Percentiles rank a stretch among this genome's conserved stretches.
phyloP scores from a whole-genome alignment of 768 basidiomycete species.

The Udeniomyces megalosporus region DNA sequence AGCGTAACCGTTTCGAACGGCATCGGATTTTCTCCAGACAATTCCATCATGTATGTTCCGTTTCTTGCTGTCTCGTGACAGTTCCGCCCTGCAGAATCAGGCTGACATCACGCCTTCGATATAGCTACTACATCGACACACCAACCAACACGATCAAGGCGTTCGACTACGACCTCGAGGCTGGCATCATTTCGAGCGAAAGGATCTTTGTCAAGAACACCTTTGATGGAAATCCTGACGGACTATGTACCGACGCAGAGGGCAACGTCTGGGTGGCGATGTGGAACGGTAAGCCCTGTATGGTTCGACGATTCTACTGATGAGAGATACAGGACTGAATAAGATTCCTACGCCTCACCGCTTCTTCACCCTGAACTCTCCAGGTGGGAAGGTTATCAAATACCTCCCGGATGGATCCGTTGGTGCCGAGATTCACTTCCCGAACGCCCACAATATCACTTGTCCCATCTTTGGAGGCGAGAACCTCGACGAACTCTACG shows the following conservation, averaged over 20 bases:
- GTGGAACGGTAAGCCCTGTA: conserved; percentile 5
- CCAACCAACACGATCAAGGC: conserved; percentile 47
- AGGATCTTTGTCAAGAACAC: conserved; percentile 32
- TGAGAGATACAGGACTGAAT: no score
- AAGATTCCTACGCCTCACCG: no score
- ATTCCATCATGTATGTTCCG: no score
- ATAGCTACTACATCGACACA: conserved; percentile 51
- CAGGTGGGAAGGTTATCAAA: neutral
- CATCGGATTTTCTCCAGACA: conserved; percentile 1
- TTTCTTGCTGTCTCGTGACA: no score
- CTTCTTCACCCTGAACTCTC: no score
- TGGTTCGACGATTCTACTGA: no score
- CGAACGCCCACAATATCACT: conserved; percentile 11
- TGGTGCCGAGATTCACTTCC: conserved; percentile 7
- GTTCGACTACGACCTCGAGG: conserved; percentile 43
- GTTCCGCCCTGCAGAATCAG: no score
- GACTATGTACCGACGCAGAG: conserved; percentile 3
- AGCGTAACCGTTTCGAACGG: conserved; percentile 3
- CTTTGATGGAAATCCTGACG: neutral
- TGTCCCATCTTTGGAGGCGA: conserved; percentile 4
- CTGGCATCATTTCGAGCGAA: conserved; percentile 43
- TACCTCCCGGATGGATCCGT: conserved; percentile 3
- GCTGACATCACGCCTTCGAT: no score
- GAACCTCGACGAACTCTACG: conserved; percentile 5
- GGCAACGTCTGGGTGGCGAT: conserved; percentile 1